Percentiles rank a stretch among this genome's conserved stretches.
Evolutionary conservation across 306 rosid species (phyloP).

Genomic region (Astragalus glycyphyllos): DNA sequence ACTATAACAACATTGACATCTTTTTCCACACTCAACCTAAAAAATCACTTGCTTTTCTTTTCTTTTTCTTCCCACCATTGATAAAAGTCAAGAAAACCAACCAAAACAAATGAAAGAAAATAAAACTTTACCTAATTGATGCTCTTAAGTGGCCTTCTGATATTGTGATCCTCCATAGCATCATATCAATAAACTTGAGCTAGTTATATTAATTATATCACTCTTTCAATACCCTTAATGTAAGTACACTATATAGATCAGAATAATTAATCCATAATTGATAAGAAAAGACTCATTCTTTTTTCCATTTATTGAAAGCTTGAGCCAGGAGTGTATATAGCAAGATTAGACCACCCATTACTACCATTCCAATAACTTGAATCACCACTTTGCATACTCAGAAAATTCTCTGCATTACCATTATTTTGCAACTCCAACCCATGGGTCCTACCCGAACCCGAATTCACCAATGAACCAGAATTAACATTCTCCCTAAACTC

Average conservation of each 20-base stretch:
- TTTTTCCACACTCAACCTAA: constrained; percentile 27
- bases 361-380: constrained; percentile 72
- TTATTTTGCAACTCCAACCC: constrained; percentile 54
- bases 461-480: constrained; percentile 44
- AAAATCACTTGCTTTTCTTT: not conserved
- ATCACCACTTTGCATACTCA: constrained; percentile 68
- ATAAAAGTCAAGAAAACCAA: constrained; percentile 43
- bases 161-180: constrained; percentile 46
- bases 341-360: constrained; percentile 85
- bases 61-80: constrained; percentile 28
- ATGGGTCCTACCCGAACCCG: constrained; percentile 54
- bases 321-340: constrained; percentile 90
- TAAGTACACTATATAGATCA: constrained; percentile 35
- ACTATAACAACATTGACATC: constrained; percentile 35
- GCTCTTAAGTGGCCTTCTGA: constrained; percentile 45
- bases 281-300: constrained; percentile 20
- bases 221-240: constrained; percentile 41
- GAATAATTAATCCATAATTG: not conserved
- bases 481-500: constrained; percentile 55
- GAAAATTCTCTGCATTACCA: constrained; percentile 53
- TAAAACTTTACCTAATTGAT: constrained; percentile 46
- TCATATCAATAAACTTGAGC: constrained; percentile 41
- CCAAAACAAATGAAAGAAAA: constrained; percentile 30
- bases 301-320: constrained; percentile 58
- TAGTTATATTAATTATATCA: constrained; percentile 34